Evolutionary conservation across 495 filamentous ascomycete species (phyloP).

Genomic region (Daldinia decipiens): DNA sequence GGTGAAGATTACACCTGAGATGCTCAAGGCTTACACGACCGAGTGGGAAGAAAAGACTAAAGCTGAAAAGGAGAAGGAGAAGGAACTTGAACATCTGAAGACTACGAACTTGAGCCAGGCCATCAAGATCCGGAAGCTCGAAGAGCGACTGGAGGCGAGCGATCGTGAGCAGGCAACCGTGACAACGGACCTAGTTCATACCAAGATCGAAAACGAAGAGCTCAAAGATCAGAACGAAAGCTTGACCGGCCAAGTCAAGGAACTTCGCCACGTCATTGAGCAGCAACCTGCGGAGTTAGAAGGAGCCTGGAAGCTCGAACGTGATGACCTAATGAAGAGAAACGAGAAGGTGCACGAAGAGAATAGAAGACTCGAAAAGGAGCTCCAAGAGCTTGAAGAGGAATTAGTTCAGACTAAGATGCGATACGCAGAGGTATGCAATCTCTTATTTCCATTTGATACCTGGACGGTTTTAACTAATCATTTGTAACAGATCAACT

Average conservation of each 20-base stretch:
- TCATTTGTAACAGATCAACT: constrained; percentile 65
- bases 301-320: constrained; percentile 79
- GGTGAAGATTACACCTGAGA: constrained; percentile 83
- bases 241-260: constrained; percentile 80
- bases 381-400: constrained; percentile 94
- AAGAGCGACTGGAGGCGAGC: constrained; percentile 87
- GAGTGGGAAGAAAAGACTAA: constrained; percentile 94
- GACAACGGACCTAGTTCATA: constrained; percentile 87
- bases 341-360: constrained; percentile 96
- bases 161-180: constrained; percentile 94
- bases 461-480: constrained; percentile 20
- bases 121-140: constrained; percentile 78
- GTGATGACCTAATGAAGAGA: constrained; percentile 90
- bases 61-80: constrained; percentile 79
- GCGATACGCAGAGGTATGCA: constrained; percentile 88
- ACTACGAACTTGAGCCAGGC: constrained; percentile 70
- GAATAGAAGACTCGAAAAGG: constrained; percentile 87
- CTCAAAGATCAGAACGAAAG: constrained; percentile 88
- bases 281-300: constrained; percentile 92
- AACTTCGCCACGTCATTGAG: constrained; percentile 85
- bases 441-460: constrained; percentile 1
- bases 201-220: constrained; percentile 93
- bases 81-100: constrained; percentile 80
- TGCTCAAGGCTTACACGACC: constrained; percentile 77
- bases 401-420: constrained; percentile 94